Evolutionary conservation across 805 yeast genomes (phyloP), one percentile per base, ranked within the genome.

Genomic region (Lachancea dasiensis): DNA sequence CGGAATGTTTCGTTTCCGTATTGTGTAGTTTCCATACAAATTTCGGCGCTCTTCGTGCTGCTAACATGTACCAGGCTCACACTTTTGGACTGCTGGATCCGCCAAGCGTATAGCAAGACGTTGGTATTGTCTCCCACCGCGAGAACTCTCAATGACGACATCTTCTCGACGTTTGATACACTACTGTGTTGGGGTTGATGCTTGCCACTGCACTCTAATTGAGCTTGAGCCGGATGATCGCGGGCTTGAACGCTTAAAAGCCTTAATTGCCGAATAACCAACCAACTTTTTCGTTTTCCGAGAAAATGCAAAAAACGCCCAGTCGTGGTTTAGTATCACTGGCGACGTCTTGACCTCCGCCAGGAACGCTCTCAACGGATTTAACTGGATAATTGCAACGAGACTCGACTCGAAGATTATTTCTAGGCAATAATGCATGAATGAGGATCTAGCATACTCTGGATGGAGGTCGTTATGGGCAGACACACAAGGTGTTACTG

Each of bases 1-100:
- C 34, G 39, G 20, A 57, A 50, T 25, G 32, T 39, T 15, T 56
- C 60, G 6, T 34, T 38, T 6, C 63, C 63, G 36, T 58, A 57
- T 9, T 47, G 42, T 14, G 36, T 28, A 3, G 61, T 54, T 29
- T 56, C 61, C 22, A 39, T 24, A 4, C 27, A 23, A 16, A 56
- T 42, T 7, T 28, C 30, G 24, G 38, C 43, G n/a, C 56, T 46
- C 20, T 36, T 37, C 7, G 52, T 67, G 15, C 45, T 46, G 36
- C 57, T 49, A 18, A 60, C 54, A 38, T 58, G 60, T 28, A 47
- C 54, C 11, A 60, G 41, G n/a, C 50, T 56, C n/a, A 58, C 60
- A 37, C 60, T 53, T 38, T 57, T 57, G n/a, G 64, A 61, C 29
- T 56, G 35, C 40, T 58, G 62, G 31, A 60, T 57, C 24, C 64